Conservation (phyloP, 1,139 yeast genomes). For the Candida pseudoviswanathii region DNA sequence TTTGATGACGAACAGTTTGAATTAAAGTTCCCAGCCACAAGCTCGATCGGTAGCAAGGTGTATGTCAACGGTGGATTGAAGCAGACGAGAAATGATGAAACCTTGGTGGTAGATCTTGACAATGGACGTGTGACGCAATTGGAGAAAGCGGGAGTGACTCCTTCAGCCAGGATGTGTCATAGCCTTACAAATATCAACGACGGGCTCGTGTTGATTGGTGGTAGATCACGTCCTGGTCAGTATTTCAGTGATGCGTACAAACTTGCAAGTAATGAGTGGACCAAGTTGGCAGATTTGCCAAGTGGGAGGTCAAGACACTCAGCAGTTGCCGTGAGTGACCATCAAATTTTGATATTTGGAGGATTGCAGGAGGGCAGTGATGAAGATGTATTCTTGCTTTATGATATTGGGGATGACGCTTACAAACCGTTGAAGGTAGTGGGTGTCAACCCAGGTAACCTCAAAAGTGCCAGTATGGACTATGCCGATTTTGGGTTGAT, state of each 20-base stretch:
- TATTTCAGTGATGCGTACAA: conserved; percentile 36
- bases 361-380: conserved; percentile 13
- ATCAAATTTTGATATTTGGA: conserved; percentile 54
- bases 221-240: conserved; percentile 63
- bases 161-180: conserved; percentile 64
- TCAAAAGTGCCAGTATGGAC: conserved; percentile 35
- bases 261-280: conserved; percentile 33
- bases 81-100: conserved; percentile 39
- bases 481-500: conserved; percentile 47
- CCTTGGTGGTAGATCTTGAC: conserved; percentile 16
- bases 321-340: conserved; percentile 34
- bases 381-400: conserved; percentile 21
- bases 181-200: conserved; percentile 39
- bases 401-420: conserved; percentile 20
- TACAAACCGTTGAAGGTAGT: conserved; percentile 18
- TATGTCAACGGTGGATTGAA: conserved; percentile 58
- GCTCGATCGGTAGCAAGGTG: conserved; percentile 25
- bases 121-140: conserved; percentile 13
- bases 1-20: conserved; percentile 21
- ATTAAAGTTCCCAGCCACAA: conserved; percentile 52
- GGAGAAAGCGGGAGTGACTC: conserved; percentile 15
- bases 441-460: conserved; percentile 19
- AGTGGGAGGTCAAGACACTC: conserved; percentile 57
- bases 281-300: conserved; percentile 37
- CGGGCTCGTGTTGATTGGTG: conserved; percentile 57